Conservation (phyloP, 2,329 filamentous ascomycete species). For the Xylaria sp. region DNA sequence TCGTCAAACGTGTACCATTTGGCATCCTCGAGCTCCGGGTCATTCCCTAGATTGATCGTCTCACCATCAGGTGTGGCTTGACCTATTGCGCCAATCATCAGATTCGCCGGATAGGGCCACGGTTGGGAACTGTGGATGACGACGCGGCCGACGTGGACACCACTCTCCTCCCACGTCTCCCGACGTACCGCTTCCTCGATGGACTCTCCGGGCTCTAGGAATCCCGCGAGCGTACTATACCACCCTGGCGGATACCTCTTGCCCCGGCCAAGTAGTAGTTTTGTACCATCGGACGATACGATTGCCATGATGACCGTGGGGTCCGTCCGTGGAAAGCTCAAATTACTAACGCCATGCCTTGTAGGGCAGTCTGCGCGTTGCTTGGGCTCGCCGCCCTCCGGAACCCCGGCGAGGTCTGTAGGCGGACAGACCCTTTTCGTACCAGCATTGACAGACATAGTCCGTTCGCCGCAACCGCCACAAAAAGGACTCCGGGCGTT, state of each 20-base stretch:
- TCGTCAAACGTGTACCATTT: constrained; percentile 89
- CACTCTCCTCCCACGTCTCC: constrained; percentile 88
- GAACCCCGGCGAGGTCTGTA: constrained; percentile 65
- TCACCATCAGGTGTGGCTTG: constrained; percentile 84
- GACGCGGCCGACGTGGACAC: constrained; percentile 79
- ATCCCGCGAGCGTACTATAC: constrained; percentile 90
- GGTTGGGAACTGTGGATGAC: constrained; percentile 86
- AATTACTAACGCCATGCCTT: constrained; percentile 85
- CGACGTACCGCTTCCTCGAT: constrained; percentile 85
- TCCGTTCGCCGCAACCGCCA: constrained; percentile 84
- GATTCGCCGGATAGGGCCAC: constrained; percentile 63
- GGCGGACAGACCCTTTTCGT: constrained; percentile 84
- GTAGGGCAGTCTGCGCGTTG: constrained; percentile 79
- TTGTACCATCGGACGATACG: constrained; percentile 80
- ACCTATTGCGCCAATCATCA: constrained; percentile 89
- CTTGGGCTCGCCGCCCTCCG: constrained; percentile 53
- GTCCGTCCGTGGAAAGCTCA: constrained; percentile 91
- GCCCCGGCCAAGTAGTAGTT: constrained; percentile 84
- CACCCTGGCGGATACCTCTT: constrained; percentile 84
- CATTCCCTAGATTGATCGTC: constrained; percentile 82
- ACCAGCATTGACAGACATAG: constrained; percentile 79
- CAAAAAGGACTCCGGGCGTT: constrained; percentile 93
- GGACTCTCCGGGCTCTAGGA: constrained; percentile 85
- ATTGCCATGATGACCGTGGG: constrained; percentile 96
- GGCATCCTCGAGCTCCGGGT: constrained; percentile 90